Conservation (phyloP, 306 rosid genomes). For the Trifolium fragiferum region DNA sequence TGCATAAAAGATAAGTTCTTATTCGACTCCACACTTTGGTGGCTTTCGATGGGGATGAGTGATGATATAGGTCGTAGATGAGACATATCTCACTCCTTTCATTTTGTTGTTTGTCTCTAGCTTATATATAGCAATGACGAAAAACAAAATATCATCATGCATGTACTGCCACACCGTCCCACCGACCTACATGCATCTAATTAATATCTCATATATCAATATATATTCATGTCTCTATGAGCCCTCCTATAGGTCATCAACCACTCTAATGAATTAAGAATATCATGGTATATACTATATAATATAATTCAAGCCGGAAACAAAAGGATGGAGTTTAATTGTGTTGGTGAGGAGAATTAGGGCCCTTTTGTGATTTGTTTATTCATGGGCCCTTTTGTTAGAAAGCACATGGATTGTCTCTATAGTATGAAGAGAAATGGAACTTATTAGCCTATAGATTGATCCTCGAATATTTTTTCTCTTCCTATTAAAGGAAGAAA, state of each 20-base stretch:
- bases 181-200: conserved; percentile 33
- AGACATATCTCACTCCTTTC: not conserved
- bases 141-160: conserved; percentile 32
- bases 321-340: conserved; percentile 2
- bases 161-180: conserved; percentile 32
- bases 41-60: not conserved
- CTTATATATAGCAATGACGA: not conserved
- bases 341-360: conserved; percentile 37
- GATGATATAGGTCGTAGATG: not conserved
- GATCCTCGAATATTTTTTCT: not conserved
- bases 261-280: conserved; percentile 12
- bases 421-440: conserved; percentile 8
- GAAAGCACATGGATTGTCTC: conserved; percentile 58
- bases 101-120: conserved; percentile 25
- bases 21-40: not conserved
- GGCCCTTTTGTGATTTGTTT: conserved; percentile 21
- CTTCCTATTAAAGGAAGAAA: conserved; percentile 5
- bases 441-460: conserved; percentile 29
- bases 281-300: not conserved
- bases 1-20: not conserved
- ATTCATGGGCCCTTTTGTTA: conserved; percentile 25
- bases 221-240: conserved; percentile 31
- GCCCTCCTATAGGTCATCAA: conserved; percentile 18
- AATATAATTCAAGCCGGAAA: not conserved
- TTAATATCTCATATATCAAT: conserved; percentile 3